A percentile compares a stretch with the other conserved stretches of the same genome.
Conservation (phyloP, 345 rosid genomes). For the Limnanthes douglasii region DNA sequence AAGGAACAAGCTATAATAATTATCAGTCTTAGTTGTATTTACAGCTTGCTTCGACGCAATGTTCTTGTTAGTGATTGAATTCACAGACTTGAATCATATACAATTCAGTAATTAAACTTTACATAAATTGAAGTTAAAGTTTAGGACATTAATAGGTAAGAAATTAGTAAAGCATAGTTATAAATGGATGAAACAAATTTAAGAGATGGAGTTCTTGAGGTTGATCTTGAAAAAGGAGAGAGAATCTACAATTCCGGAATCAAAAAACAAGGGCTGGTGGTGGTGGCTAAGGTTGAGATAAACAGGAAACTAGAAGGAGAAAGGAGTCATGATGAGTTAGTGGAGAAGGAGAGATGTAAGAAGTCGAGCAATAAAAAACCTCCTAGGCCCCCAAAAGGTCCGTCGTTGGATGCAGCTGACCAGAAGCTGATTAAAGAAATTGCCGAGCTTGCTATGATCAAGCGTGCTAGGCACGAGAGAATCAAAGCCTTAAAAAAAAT, state of each 20-base stretch:
- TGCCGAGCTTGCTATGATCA: slow-evolving; percentile 66
- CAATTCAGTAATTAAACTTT: too few species aligned
- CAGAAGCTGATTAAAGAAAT: slow-evolving; percentile 71
- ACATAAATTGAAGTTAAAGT: too few species aligned
- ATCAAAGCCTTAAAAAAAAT: slow-evolving; percentile 79
- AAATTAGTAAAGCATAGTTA: too few species aligned
- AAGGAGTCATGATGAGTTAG: slow-evolving; percentile 10
- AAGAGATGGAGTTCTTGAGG: slow-evolving; percentile 28
- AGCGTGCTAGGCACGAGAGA: slow-evolving; percentile 73
- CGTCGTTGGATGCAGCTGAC: slow-evolving; percentile 71
- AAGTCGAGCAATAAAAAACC: slow-evolving; percentile 59
- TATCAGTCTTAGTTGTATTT: too few species aligned
- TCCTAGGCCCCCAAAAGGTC: slow-evolving; percentile 89
- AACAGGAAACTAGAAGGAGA: slow-evolving; percentile 16
- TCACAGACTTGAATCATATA: too few species aligned
- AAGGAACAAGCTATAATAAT: too few species aligned
- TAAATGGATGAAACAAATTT: too few species aligned
- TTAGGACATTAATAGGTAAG: too few species aligned
- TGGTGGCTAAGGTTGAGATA: slow-evolving; percentile 11
- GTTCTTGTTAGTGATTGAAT: too few species aligned
- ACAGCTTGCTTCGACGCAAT: too few species aligned
- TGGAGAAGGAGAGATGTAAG: slow-evolving; percentile 34
- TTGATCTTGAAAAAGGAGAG: slow-evolving; percentile 66
- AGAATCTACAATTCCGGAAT: slow-evolving; percentile 9
- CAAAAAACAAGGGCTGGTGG: slow-evolving; percentile 10